Evolutionary conservation across 1,284 basidiomycete species (phyloP).

Genomic region (Ceratobasidium sp.): DNA sequence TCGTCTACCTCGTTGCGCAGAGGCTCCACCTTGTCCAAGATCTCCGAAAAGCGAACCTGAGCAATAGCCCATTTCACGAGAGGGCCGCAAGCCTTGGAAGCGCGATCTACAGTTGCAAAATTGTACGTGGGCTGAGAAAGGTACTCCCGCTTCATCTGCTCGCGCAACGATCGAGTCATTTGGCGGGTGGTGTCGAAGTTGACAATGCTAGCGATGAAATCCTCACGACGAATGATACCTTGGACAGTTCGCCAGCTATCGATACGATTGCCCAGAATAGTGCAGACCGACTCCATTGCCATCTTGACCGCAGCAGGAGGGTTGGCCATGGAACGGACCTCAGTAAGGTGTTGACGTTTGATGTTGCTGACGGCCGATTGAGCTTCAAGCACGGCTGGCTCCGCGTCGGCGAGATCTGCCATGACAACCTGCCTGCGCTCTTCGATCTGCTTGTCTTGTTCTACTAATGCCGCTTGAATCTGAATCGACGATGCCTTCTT

Average conservation of each 20-base stretch:
- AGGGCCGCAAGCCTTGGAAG: constrained; percentile 97
- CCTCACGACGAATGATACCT: constrained; percentile 94
- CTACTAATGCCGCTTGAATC: constrained; percentile 91
- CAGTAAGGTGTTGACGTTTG: constrained; percentile 95
- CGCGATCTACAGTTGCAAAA: constrained; percentile 94
- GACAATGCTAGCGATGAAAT: constrained; percentile 97
- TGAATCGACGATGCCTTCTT: constrained; percentile 97
- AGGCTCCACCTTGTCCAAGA: constrained; percentile 97
- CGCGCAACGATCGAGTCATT: constrained; percentile 91
- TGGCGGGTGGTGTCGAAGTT: constrained; percentile 93
- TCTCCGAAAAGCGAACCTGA: constrained; percentile 97
- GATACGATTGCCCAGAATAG: constrained; percentile 95
- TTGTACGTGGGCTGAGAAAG: constrained; percentile 92
- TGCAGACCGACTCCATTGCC: constrained; percentile 99
- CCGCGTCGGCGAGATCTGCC: constrained; percentile 96
- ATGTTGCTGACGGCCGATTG: constrained; percentile 97
- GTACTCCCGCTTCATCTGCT: constrained; percentile 94
- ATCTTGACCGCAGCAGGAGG: constrained; percentile 98
- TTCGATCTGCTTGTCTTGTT: constrained; percentile 91
- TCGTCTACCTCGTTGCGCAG: constrained; percentile 95
- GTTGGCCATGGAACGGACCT: constrained; percentile 98
- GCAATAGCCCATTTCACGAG: constrained; percentile 99
- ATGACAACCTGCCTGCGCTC: constrained; percentile 90
- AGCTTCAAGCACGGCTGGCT: constrained; percentile 96
- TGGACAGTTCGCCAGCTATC: constrained; percentile 98